Evolutionary conservation across 805 yeast species (phyloP).

Genomic region (Metahyphopichia silvanorum): DNA sequence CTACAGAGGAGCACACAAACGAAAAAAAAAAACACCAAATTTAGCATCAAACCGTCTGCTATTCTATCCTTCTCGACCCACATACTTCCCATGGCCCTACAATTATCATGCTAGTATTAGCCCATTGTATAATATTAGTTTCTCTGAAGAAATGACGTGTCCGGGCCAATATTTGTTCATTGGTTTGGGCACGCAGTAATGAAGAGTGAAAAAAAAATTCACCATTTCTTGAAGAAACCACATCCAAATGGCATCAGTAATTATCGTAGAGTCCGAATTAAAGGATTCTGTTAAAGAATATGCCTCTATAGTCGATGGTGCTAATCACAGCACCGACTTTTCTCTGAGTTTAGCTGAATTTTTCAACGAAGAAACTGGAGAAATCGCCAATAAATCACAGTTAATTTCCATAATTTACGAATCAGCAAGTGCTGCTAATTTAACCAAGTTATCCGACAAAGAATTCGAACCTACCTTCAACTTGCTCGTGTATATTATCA

Average conservation of each 20-base stretch:
- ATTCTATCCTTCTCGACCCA: too few relatives aligned
- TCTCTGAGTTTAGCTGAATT: slow-evolving; percentile 22
- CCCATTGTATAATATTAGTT: too few relatives aligned
- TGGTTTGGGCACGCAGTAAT: too few relatives aligned
- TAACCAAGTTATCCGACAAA: slow-evolving; percentile 36
- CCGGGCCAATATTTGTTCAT: too few relatives aligned
- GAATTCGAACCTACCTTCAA: slow-evolving; percentile 46
- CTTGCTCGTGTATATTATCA: slow-evolving; percentile 33
- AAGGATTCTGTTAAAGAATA: slow-evolving; percentile 39
- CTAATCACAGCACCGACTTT: slow-evolving; percentile 22
- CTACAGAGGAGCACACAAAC: too few relatives aligned
- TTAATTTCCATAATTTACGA: slow-evolving; percentile 25
- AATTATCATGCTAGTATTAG: too few relatives aligned
- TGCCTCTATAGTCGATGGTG: slow-evolving; percentile 34
- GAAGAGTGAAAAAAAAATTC: slow-evolving; percentile 3
- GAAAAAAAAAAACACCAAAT: too few relatives aligned
- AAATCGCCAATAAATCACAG: slow-evolving; percentile 24
- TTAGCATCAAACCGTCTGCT: too few relatives aligned
- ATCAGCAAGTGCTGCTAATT: slow-evolving; percentile 24
- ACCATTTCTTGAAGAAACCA: too few relatives aligned
- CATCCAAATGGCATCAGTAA: slow-evolving; percentile 36
- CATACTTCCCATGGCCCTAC: too few relatives aligned
- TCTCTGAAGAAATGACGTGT: too few relatives aligned
- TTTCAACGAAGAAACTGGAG: slow-evolving; percentile 16
- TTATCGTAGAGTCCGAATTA: slow-evolving; percentile 42